phyloP scores from a whole-genome alignment of 2,329 filamentous ascomycete species.

The Teratosphaeria pseudoeucalypti region DNA sequence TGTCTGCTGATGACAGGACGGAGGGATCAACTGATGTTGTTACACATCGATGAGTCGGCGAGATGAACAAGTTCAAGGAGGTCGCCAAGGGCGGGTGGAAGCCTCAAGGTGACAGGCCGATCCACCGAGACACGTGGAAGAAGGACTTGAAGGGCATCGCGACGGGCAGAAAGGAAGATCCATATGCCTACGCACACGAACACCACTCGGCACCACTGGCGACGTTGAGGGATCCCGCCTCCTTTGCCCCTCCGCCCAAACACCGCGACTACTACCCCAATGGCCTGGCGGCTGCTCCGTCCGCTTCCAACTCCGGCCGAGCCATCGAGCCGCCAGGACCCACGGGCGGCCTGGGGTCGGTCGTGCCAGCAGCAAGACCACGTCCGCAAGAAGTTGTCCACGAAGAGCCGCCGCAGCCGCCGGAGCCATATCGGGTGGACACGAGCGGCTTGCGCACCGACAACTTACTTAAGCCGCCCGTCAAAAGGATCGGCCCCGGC shows the following conservation, averaged over 20 bases:
- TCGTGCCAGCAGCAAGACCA: constrained; percentile 27
- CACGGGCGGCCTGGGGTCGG: constrained; percentile 33
- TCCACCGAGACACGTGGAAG: constrained; percentile 47
- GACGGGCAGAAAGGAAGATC: constrained; percentile 38
- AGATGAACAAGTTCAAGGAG: constrained; percentile 26
- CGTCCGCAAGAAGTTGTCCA: constrained; percentile 26
- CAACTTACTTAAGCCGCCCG: constrained; percentile 61
- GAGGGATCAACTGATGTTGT: background rate
- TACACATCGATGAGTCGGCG: background rate
- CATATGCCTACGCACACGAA: constrained; percentile 33
- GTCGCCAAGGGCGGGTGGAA: constrained; percentile 41
- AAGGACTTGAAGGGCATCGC: constrained; percentile 26
- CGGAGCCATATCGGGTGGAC: constrained; percentile 57
- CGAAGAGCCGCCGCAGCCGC: constrained; percentile 33
- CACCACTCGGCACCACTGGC: constrained; percentile 55
- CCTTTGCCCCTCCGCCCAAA: constrained; percentile 73
- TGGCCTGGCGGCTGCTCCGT: constrained; percentile 1
- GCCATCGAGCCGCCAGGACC: constrained; percentile 18
- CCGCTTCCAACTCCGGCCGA: constrained; percentile 4
- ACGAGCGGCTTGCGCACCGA: constrained; percentile 61
- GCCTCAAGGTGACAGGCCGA: constrained; percentile 33
- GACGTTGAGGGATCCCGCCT: constrained; percentile 57
- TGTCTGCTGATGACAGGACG: no score
- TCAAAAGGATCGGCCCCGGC: constrained; percentile 31
- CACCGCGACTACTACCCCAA: constrained; percentile 42